These are phyloP conservation scores for Carex scoparia DNA, from an alignment of 176 grass and related monocot species.

Conservation along the genomic window DNA sequence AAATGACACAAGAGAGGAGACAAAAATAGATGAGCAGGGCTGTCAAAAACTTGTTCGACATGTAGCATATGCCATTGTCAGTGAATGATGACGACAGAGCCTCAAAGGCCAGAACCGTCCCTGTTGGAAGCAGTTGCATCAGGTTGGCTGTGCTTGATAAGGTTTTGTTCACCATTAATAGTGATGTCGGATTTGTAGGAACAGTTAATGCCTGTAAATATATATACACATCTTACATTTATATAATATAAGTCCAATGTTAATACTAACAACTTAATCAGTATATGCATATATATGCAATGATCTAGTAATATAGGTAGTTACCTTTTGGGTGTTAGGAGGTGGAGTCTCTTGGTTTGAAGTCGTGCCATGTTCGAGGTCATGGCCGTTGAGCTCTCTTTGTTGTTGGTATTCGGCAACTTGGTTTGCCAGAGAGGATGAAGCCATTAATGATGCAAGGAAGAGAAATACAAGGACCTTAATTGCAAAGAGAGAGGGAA, in stretches of 20 bases:
- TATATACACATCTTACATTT: not conserved
- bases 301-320: not conserved
- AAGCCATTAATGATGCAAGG: not conserved
- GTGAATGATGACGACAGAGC: slow-evolving; percentile 38
- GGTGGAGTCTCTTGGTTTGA: not conserved
- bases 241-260: not conserved
- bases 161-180: slow-evolving; percentile 7
- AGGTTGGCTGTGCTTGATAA: slow-evolving; percentile 35
- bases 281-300: not conserved
- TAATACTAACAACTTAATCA: not conserved
- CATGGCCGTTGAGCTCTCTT: not conserved
- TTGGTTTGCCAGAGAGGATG: not conserved
- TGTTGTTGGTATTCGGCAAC: not conserved
- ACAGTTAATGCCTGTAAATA: not conserved
- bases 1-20: slow-evolving; percentile 20
- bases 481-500: not conserved
- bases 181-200: not conserved
- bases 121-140: slow-evolving; percentile 37
- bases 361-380: not conserved
- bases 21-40: slow-evolving; percentile 21
- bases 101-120: slow-evolving; percentile 45
- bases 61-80: slow-evolving; percentile 23
- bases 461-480: not conserved
- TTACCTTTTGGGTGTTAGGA: not conserved
- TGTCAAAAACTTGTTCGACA: slow-evolving; percentile 34